These are phyloP conservation scores for Ascochyta koolunga DNA, from an alignment of 2,329 filamentous ascomycete genomes.

Conservation along the genomic window DNA sequence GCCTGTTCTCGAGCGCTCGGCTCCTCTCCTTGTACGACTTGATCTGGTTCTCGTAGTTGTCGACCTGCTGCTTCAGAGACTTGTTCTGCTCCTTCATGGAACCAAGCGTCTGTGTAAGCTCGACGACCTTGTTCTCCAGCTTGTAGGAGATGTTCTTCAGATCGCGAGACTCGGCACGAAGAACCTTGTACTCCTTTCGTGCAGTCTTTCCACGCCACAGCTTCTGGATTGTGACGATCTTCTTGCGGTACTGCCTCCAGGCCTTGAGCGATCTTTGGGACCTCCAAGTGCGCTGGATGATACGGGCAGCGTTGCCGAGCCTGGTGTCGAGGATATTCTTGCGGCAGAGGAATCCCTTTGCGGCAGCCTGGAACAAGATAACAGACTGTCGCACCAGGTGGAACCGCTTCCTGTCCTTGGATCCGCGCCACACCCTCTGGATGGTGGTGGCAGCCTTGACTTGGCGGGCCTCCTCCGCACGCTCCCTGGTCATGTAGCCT, in stretches of 20 bases:
- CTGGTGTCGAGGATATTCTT: slow-evolving; percentile 93
- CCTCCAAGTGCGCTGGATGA: slow-evolving; percentile 91
- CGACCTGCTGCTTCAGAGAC: slow-evolving; percentile 81
- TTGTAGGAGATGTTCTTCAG: slow-evolving; percentile 99
- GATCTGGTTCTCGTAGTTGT: slow-evolving; percentile 95
- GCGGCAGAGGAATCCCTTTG: slow-evolving; percentile 89
- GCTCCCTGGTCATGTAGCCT: slow-evolving; percentile 77
- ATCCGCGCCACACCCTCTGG: slow-evolving; percentile 91
- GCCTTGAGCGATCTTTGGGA: slow-evolving; percentile 75
- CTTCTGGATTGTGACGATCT: slow-evolving; percentile 88
- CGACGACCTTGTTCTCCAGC: slow-evolving; percentile 98
- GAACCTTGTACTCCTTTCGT: slow-evolving; percentile 82
- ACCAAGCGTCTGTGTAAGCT: slow-evolving; percentile 91
- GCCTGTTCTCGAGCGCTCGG: slow-evolving; percentile 84
- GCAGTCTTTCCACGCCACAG: slow-evolving; percentile 87
- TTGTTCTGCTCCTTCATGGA: slow-evolving; percentile 96
- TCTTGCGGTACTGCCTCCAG: slow-evolving; percentile 89
- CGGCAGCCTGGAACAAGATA: slow-evolving; percentile 84
- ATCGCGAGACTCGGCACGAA: slow-evolving; percentile 95
- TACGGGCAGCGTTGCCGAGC: slow-evolving; percentile 85
- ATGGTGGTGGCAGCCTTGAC: slow-evolving; percentile 91
- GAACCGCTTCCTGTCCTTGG: slow-evolving; percentile 85
- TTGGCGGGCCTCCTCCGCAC: slow-evolving; percentile 79
- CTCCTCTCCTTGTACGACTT: slow-evolving; percentile 95
- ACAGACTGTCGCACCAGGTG: slow-evolving; percentile 79